Conservation (phyloP, 148 eudicot species). For the Rhododendron molle region DNA sequence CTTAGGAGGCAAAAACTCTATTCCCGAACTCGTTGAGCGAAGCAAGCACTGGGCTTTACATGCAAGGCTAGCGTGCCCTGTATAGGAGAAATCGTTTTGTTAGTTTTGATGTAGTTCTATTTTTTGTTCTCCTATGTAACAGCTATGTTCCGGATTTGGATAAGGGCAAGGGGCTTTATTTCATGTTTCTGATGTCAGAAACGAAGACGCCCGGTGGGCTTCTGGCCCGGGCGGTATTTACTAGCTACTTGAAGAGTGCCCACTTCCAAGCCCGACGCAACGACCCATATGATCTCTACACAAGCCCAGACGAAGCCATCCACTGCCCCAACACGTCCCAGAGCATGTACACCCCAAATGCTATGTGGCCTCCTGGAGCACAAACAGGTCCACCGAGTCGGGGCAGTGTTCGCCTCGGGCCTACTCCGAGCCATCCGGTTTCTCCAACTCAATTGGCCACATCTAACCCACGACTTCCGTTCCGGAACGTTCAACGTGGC, state of each 20-base stretch:
- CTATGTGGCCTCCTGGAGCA: conserved; percentile 62
- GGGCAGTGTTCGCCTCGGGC: conserved; percentile 83
- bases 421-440: conserved; percentile 77
- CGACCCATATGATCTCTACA: conserved; percentile 61
- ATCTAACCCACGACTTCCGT: conserved; percentile 47
- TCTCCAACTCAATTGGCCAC: conserved; percentile 47
- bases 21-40: too few species aligned
- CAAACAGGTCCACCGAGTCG: conserved; percentile 49
- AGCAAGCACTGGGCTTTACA: too few species aligned
- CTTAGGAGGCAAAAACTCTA: too few species aligned
- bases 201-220: conserved; percentile 72
- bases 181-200: conserved; percentile 56
- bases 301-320: conserved; percentile 68
- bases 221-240: conserved; percentile 59
- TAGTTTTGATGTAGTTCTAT: not conserved
- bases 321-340: conserved; percentile 66
- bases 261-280: conserved; percentile 48
- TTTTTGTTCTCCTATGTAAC: not conserved
- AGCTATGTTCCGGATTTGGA: conserved; percentile 61
- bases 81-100: too few species aligned
- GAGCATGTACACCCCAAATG: conserved; percentile 87
- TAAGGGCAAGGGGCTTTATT: conserved; percentile 68
- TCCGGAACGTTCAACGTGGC: conserved; percentile 37
- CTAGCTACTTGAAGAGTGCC: conserved; percentile 63
- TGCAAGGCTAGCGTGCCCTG: too few species aligned